These are phyloP conservation scores for Gonapodya sp. DNA, from an alignment of 192 early-diverging fungal species.

Conservation along the genomic window DNA sequence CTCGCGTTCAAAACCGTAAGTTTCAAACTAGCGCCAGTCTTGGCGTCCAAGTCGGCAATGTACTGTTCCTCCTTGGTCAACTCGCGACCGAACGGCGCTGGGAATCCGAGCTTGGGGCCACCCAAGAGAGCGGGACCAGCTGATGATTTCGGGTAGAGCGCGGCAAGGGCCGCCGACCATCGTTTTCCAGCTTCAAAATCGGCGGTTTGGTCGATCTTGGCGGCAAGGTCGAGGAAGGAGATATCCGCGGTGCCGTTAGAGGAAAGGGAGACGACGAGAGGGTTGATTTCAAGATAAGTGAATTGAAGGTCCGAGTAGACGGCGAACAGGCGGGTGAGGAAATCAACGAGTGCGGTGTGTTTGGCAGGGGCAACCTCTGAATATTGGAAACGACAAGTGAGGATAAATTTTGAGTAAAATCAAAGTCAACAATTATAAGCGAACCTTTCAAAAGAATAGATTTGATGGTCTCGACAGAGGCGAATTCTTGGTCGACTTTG, in stretches of 20 bases:
- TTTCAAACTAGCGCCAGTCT: constrained; percentile 98
- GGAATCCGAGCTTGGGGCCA: constrained; percentile 90
- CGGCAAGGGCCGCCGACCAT: constrained; percentile 63
- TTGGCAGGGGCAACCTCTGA: constrained; percentile 40
- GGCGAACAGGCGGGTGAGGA: constrained; percentile 84
- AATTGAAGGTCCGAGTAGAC: constrained; percentile 96
- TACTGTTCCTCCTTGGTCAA: constrained; percentile 95
- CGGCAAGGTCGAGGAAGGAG: constrained; percentile 90
- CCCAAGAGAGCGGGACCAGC: constrained; percentile 32
- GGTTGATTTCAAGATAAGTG: constrained; percentile 99
- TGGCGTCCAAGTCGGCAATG: constrained; percentile 93
- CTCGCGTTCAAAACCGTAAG: constrained; percentile 91
- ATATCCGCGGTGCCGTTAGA: constrained; percentile 48
- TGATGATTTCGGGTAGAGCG: constrained; percentile 28
- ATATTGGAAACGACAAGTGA: constrained; percentile 30
- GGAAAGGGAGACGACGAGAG: constrained; percentile 82
- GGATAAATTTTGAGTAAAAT: not conserved
- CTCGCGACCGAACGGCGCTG: constrained; percentile 95
- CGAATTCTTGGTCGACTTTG: constrained; percentile 67
- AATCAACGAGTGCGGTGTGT: constrained; percentile 73
- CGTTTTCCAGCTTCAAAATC: constrained; percentile 94
- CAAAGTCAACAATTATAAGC: not conserved
- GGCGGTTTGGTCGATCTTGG: constrained; percentile 97
- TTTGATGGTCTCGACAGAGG: constrained; percentile 54
- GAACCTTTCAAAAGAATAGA: constrained; percentile 49